phyloP scores from a whole-genome alignment of 2,329 filamentous ascomycete genomes.

The Penicillium sp. region DNA sequence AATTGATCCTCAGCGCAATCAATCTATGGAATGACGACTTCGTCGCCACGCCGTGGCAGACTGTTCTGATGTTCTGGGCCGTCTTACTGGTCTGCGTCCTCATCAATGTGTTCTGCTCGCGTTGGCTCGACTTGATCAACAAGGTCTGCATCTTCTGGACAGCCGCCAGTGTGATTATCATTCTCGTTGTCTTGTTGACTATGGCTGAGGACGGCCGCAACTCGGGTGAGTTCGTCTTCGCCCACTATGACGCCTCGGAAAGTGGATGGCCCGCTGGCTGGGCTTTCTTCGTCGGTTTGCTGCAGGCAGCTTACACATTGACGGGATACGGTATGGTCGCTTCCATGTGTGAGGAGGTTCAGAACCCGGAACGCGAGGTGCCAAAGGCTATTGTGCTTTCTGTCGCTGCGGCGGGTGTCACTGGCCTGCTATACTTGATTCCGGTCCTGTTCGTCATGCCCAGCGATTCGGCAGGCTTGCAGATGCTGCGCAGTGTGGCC shows the following conservation, averaged over 20 bases:
- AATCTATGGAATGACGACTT: conserved; percentile 70
- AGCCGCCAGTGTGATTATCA: conserved; percentile 64
- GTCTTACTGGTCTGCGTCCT: conserved; percentile 65
- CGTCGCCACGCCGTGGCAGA: conserved; percentile 67
- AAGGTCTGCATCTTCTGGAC: conserved; percentile 76
- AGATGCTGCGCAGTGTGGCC: conserved; percentile 62
- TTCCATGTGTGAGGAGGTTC: conserved; percentile 71
- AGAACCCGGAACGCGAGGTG: conserved; percentile 67
- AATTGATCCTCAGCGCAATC: conserved; percentile 68
- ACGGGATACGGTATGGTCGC: conserved; percentile 69
- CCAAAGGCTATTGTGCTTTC: conserved; percentile 71
- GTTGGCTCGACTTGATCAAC: conserved; percentile 67
- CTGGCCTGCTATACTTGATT: conserved; percentile 67
- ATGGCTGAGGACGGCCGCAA: conserved; percentile 59
- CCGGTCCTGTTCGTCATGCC: conserved; percentile 76
- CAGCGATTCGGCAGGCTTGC: conserved; percentile 47
- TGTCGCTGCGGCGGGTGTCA: conserved; percentile 65
- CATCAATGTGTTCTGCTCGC: conserved; percentile 65
- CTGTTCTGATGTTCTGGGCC: conserved; percentile 70
- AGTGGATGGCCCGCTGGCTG: conserved; percentile 69
- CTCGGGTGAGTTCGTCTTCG: conserved; percentile 65
- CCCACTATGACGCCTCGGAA: conserved; percentile 64
- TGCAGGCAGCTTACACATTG: conserved; percentile 58
- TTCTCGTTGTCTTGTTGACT: conserved; percentile 61
- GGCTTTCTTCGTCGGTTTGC: conserved; percentile 70